phyloP scores from a whole-genome alignment of 176 grass and related monocot species.

The Phoenix dactylifera region DNA sequence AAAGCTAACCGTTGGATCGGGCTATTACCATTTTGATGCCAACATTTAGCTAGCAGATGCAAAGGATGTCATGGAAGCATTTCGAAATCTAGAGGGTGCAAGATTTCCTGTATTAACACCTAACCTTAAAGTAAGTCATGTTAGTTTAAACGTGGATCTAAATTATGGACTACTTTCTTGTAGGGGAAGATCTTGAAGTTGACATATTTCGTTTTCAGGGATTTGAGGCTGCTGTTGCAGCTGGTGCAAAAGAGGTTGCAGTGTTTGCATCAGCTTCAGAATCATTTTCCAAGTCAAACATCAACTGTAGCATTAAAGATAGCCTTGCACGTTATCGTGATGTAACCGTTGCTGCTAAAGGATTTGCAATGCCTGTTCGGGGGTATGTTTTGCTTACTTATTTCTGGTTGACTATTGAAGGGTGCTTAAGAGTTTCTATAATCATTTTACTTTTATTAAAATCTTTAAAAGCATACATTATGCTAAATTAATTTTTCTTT shows the following conservation, averaged over 20 bases:
- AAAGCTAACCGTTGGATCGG: neutral
- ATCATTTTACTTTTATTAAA: no score
- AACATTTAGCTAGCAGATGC: slow-evolving; percentile 59
- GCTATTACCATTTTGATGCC: neutral
- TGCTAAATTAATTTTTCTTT: no score
- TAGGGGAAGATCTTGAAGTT: no score
- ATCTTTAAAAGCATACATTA: no score
- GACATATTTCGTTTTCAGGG: slow-evolving; percentile 32
- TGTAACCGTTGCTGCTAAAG: slow-evolving; percentile 68
- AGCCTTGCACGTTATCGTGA: slow-evolving; percentile 79
- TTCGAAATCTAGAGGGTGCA: slow-evolving; percentile 48
- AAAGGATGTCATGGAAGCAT: slow-evolving; percentile 76
- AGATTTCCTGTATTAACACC: slow-evolving; percentile 71
- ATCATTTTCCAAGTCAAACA: slow-evolving; percentile 86
- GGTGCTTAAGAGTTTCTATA: neutral
- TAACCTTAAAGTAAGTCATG: slow-evolving; percentile 60
- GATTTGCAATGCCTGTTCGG: slow-evolving; percentile 49
- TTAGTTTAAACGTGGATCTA: neutral
- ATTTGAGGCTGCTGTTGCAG: slow-evolving; percentile 74
- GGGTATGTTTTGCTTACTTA: slow-evolving; percentile 45
- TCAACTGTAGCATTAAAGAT: slow-evolving; percentile 85
- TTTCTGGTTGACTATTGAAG: neutral
- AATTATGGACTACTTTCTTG: no score
- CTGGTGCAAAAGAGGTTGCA: slow-evolving; percentile 83
- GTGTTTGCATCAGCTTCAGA: slow-evolving; percentile 93